Percentiles rank a stretch among this genome's conserved stretches.
phyloP scores from a whole-genome alignment of 495 filamentous ascomycete genomes.

The Trichodelitschia bisporula region DNA sequence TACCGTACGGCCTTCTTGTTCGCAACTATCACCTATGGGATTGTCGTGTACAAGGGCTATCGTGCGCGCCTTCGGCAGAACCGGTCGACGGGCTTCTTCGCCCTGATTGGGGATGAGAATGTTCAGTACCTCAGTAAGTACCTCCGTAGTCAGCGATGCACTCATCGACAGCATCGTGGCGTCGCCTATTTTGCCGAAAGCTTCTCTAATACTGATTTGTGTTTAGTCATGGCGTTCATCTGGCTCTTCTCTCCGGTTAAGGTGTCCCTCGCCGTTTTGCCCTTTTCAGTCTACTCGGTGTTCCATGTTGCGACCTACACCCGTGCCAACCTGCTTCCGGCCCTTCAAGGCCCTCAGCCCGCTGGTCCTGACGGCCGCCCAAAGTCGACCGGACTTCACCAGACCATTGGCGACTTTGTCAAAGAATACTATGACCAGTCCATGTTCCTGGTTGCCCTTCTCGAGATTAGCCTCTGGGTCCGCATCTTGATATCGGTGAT shows the following conservation, averaged over 20 bases:
- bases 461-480: slow-evolving; percentile 42
- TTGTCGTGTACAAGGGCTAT: slow-evolving; percentile 97
- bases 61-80: slow-evolving; percentile 41
- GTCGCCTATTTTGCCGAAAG: neutral
- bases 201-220: no score
- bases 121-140: slow-evolving; percentile 84
- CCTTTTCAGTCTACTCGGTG: slow-evolving; percentile 88
- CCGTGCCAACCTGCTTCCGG: slow-evolving; percentile 44
- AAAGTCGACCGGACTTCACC: slow-evolving; percentile 29
- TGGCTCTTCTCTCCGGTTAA: slow-evolving; percentile 90
- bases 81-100: slow-evolving; percentile 22
- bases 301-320: slow-evolving; percentile 89
- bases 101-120: slow-evolving; percentile 69
- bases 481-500: slow-evolving; percentile 57
- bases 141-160: neutral
- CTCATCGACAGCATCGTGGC: neutral
- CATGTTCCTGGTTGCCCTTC: slow-evolving; percentile 21
- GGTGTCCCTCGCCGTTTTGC: slow-evolving; percentile 69
- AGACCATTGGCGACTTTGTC: slow-evolving; percentile 74
- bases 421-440: slow-evolving; percentile 84
- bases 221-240: slow-evolving; percentile 68
- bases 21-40: slow-evolving; percentile 81
- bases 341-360: slow-evolving; percentile 19
- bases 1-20: slow-evolving; percentile 79
- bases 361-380: slow-evolving; percentile 20